Evolutionary conservation across 2,329 filamentous ascomycete species (phyloP), one percentile per base, ranked within the genome.

Genomic region (Paraphaeosphaeria minitans): DNA sequence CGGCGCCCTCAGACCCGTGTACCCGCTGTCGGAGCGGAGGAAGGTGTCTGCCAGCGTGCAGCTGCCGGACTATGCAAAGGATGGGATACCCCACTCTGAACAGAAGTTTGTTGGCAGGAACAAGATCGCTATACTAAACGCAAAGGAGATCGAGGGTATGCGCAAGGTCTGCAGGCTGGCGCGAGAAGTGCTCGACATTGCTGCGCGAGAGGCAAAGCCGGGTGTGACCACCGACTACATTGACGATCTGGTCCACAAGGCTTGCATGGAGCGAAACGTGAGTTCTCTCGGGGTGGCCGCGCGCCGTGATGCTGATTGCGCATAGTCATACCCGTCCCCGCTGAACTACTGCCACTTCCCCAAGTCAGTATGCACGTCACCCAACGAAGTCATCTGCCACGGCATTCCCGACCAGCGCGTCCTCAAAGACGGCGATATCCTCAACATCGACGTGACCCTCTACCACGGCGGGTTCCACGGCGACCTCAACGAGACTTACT

Each of bases 361-460:
- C 65, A 99, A 99, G 81, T 99, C 95, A 0, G 91, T 97, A 62
- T 99, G 95, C 80, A 98, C 94, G 3, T 98, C 94, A 2, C 81
- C 91, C 51, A 99, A 99, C 82, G 95, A 99, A 79, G 91, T 97
- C 64, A 98, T 99, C 77, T 99, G 95, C 82, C 95, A 99, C 82
- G 95, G 95, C 54, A 99, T 99, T 64, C 95, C 95, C 16, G 95
- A 99, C 73, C 88, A 96, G 76, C 87, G 95, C 56, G 83, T 90
- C 8, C 84, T 99, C 1, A 80, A 92, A 63, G 94, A 99, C 67
- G 95, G 95, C 62, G 95, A 99, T 72, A 98, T 99, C 65, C 81
- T 99, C 72, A 99, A 99, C 80, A 93, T 99, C 66, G 95, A 99
- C 69, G 91, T 99, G 5, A 93, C 93, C 0, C 81, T 99, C 45